phyloP scores from a whole-genome alignment of 2,329 filamentous ascomycete genomes.

The Talaromyces islandicus region DNA sequence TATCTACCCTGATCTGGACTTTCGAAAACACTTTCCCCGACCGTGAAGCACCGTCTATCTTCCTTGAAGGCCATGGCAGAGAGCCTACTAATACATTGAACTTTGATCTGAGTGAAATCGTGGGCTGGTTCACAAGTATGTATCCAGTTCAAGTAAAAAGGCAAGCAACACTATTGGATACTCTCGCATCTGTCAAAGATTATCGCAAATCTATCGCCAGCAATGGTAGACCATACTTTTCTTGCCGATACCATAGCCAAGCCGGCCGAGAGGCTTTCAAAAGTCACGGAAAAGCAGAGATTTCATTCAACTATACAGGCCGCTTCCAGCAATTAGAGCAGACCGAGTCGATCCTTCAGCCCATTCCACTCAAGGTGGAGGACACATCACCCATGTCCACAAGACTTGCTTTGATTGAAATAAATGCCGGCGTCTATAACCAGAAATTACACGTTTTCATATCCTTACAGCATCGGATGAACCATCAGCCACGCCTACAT shows the following conservation, averaged over 20 bases:
- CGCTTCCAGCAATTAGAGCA: not conserved
- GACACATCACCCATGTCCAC: not conserved
- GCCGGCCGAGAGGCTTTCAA: not conserved
- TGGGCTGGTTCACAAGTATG: constrained; percentile 4
- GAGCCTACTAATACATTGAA: not conserved
- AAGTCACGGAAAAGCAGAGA: not conserved
- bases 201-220: not conserved
- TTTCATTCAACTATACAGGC: constrained; percentile 1
- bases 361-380: not conserved
- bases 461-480: not conserved
- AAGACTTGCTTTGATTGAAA: not conserved
- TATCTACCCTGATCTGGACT: not conserved
- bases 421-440: not conserved
- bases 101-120: not conserved
- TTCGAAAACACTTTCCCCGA: not conserved
- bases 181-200: not conserved
- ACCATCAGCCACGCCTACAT: not conserved
- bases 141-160: not conserved
- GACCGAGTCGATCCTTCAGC: not conserved
- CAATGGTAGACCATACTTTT: not conserved
- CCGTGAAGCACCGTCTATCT: not conserved
- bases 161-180: not conserved
- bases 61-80: constrained; percentile 1
- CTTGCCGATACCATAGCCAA: not conserved
- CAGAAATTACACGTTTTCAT: not conserved